phyloP scores from a whole-genome alignment of 257 asterid species.

The Eustoma russellianum region DNA sequence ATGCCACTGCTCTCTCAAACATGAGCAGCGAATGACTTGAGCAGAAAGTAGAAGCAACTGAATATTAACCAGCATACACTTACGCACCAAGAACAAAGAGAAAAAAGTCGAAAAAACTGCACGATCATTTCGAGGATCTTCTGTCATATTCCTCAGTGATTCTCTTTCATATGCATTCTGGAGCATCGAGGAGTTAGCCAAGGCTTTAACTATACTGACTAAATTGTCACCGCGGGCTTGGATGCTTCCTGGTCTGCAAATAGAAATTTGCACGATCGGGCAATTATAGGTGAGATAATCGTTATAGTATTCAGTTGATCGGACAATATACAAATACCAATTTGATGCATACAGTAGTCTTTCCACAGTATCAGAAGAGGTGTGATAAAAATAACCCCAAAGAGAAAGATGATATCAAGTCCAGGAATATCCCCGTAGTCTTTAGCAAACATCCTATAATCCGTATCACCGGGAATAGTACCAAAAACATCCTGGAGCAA shows the following conservation, averaged over 20 bases:
- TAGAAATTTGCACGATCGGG: conserved; percentile 23
- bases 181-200: conserved; percentile 67
- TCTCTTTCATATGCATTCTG: conserved; percentile 62
- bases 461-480: conserved; percentile 93
- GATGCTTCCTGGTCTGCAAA: conserved; percentile 90
- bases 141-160: conserved; percentile 32
- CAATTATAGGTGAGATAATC: conserved; percentile 12
- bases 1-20: background rate
- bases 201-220: conserved; percentile 62
- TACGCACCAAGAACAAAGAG: conserved; percentile 66
- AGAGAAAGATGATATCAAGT: conserved; percentile 89
- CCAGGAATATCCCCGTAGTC: conserved; percentile 97
- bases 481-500: conserved; percentile 80
- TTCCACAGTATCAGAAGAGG: conserved; percentile 94
- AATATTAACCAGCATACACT: conserved; percentile 8
- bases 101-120: conserved; percentile 72
- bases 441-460: conserved; percentile 84
- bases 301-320: conserved; percentile 18
- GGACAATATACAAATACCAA: conserved; percentile 51
- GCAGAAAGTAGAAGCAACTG: background rate
- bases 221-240: conserved; percentile 98
- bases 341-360: conserved; percentile 85
- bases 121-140: conserved; percentile 36
- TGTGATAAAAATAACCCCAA: conserved; percentile 96
- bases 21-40: too few species aligned